Evolutionary conservation across 2,329 filamentous ascomycete genomes (phyloP), one percentile per base, ranked within the genome.

Genomic region (Botrytis fragariae): DNA sequence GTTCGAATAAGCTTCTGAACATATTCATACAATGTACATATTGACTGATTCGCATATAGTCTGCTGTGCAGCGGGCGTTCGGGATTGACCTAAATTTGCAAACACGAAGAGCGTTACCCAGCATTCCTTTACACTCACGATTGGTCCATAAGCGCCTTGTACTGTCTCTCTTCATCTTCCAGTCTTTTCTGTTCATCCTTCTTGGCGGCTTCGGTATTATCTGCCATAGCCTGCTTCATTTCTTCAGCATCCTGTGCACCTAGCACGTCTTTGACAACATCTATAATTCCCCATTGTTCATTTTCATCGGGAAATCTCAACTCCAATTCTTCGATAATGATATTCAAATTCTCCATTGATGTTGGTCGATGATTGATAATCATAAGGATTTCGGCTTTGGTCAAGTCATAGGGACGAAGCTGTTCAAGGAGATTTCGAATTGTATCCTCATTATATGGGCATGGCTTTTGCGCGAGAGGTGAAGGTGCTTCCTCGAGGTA

Each of bases 351-450:
- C 6, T 87, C 86, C 44, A 86, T 83, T 42, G 85, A 87, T 35
- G 85, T 84, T 0, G 91, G 91, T 18, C 90, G 86, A 61, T 91
- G 82, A 79, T 93, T 92, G 77, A 92, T 80, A 65, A 92, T 87
- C 88, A 91, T 91, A 79, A 92, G 83, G 72, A 91, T 82, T 81
- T 92, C 91, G 71, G 89, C 89, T 83, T 92, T 92, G 82, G 88
- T 88, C 72, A 92, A 85, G 63, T 88, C 85, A 80, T 87, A 91
- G 1, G 83, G 84, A 18, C 85, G 85, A 68, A 92, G 83, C 37
- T 83, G 84, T 78, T 87, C 82, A 59, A 92, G 83, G 59, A 93
- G 86, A 37, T 79, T 81, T 10, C 83, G 78, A 75, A 92, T 87
- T 69, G 85, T 86, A 16, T 82, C 81, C n/a, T 85, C 80, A 71